A percentile compares a stretch with the other conserved stretches of the same genome.
phyloP scores from a whole-genome alignment of 2,329 filamentous ascomycete species.

The Ceratocystis albifundus region DNA sequence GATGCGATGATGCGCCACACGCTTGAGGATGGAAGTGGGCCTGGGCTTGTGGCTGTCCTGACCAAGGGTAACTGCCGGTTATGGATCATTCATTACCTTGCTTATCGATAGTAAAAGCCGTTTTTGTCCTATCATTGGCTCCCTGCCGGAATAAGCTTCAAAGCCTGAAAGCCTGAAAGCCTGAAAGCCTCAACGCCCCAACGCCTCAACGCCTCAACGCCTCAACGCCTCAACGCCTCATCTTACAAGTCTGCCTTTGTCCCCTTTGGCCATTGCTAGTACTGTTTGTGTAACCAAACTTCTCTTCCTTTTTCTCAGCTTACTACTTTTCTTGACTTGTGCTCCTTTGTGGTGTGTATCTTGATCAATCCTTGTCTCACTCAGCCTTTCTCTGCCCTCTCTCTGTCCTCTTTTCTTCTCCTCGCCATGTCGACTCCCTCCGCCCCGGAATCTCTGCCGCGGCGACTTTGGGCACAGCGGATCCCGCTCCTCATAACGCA shows the following conservation, averaged over 20 bases:
- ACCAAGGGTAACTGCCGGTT: neutral
- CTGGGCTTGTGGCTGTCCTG: too few relatives aligned
- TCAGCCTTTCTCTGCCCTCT: slow-evolving; percentile 24
- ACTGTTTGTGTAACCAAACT: too few relatives aligned
- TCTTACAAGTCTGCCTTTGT: neutral
- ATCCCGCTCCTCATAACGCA: slow-evolving; percentile 47
- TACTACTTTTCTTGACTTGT: neutral
- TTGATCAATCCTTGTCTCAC: neutral
- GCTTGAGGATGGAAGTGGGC: too few relatives aligned
- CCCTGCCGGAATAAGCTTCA: too few relatives aligned
- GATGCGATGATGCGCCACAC: too few relatives aligned
- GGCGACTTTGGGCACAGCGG: slow-evolving; percentile 43
- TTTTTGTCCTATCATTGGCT: neutral
- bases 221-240: too few relatives aligned
- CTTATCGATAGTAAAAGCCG: neutral
- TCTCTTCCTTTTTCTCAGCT: neutral
- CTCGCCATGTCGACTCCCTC: slow-evolving; percentile 15
- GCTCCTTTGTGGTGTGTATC: neutral
- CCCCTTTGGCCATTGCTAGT: too few relatives aligned
- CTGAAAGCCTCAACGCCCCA: too few relatives aligned
- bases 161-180: too few relatives aligned
- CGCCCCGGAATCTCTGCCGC: slow-evolving; percentile 29
- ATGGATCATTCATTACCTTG: neutral
- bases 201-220: too few relatives aligned
- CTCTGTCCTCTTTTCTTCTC: slow-evolving; percentile 23